Evolutionary conservation across 345 rosid species (phyloP), one percentile per base, ranked within the genome.

Genomic region (Camelina sativa): DNA sequence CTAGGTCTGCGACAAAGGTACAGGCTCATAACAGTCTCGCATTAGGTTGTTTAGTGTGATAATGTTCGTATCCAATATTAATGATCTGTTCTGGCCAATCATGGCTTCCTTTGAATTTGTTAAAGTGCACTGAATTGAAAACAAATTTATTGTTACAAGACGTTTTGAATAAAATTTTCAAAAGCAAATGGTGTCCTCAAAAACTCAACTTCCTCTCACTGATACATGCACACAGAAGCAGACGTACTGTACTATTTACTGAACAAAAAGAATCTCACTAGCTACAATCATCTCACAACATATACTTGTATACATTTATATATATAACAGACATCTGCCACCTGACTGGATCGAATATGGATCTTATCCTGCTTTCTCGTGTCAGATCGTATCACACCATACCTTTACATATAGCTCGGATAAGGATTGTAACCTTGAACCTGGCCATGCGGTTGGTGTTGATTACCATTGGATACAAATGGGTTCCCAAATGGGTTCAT

Each of bases 351-450:
- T 10, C 57, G 60, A 60, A 71, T 60, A 15, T 71, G 50, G 28
- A 48, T 47, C 13, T 58, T 48, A 46, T 16, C 19, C 46, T 13
- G 71, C 71, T 54, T 62, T 41, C 51, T 40, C 19, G 32, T 62
- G 12, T 62, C 51, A 56, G 34, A 12, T 22, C 8, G 41, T 44
- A 55, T 35, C 48, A 46, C 32, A 75, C 23, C 56, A 61, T 32
- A 54, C 51, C 40, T 25, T 41, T 41, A 79, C 71, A 79, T 67
- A 30, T 46, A 67, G 62, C 62, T 68, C 12, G 79, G 22, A 22
- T 79, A 67, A 15, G 82, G 79, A 68, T 74, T 79, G 69, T 79
- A 72, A 48, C 77, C 81, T 32, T 78, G 80, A 59, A 59, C 61
- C 2, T 65, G 5, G 51, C 46, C 73, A 62, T 62, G 52, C 0